A percentile compares a stretch with the other conserved stretches of the same genome.
phyloP scores from a whole-genome alignment of 108 stramenopile genomes.

The Skeletonema costatum region DNA sequence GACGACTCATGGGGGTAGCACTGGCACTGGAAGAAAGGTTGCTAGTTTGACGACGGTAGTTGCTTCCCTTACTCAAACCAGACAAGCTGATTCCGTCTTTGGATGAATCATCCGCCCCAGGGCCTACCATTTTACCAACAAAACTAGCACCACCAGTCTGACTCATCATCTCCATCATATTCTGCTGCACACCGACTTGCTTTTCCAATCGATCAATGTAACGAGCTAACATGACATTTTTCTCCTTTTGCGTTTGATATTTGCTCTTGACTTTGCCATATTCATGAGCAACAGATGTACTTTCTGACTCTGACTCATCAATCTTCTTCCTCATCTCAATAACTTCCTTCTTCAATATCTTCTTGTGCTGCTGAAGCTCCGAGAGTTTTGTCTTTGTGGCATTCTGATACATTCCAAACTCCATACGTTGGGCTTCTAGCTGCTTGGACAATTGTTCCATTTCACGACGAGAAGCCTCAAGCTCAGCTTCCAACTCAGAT shows the following conservation, averaged over 20 bases:
- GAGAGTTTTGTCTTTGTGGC: conserved; percentile 68
- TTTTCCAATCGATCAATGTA: conserved; percentile 85
- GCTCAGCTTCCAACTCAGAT: conserved; percentile 52
- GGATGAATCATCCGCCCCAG: conserved; percentile 30
- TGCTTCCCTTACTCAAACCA: conserved; percentile 24
- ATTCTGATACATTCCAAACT: conserved; percentile 81
- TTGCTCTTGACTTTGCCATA: conserved; percentile 54
- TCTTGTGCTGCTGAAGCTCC: conserved; percentile 80
- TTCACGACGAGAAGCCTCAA: conserved; percentile 59
- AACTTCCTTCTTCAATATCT: conserved; percentile 88
- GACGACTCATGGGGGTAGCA: conserved; percentile 6
- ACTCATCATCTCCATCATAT: conserved; percentile 92
- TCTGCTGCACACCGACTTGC: conserved; percentile 87
- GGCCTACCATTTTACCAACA: conserved; percentile 45
- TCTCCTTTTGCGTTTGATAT: conserved; percentile 68
- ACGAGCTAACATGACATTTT: conserved; percentile 66
- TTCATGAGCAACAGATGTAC: conserved; percentile 57
- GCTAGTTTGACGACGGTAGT: conserved; percentile 8
- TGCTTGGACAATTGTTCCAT: conserved; percentile 73
- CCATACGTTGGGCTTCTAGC: conserved; percentile 74
- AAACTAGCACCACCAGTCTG: conserved; percentile 45
- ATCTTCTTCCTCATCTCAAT: conserved; percentile 79
- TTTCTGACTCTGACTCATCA: conserved; percentile 67
- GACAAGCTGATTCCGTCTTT: conserved; percentile 34
- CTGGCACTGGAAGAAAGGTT: conserved; percentile 9